A percentile compares a stretch with the other conserved stretches of the same genome.
phyloP scores from a whole-genome alignment of 371 early-diverging fungal genomes.

The Massospora cicadina region DNA sequence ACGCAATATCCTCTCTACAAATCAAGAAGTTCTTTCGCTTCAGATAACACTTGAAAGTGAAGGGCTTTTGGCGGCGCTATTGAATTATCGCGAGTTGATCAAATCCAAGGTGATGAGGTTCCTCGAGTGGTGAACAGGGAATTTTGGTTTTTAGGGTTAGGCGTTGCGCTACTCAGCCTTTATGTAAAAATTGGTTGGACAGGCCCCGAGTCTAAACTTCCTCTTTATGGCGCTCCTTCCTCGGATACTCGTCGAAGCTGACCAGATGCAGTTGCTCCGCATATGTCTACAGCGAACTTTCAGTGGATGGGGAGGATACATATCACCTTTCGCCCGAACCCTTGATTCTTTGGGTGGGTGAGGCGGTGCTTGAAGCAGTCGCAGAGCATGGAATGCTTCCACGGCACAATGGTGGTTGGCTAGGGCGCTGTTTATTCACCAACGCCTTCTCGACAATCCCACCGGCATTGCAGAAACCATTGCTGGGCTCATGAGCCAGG shows the following conservation, averaged over 20 bases:
- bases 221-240: background rate
- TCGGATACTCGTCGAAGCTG: background rate
- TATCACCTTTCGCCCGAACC: conserved; percentile 59
- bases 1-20: background rate
- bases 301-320: conserved; percentile 65
- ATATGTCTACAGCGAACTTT: conserved; percentile 24
- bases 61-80: background rate
- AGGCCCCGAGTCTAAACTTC: conserved; percentile 25
- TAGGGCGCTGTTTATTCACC: conserved; percentile 56
- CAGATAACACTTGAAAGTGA: background rate
- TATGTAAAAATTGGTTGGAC: conserved; percentile 54
- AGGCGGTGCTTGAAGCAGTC: conserved; percentile 19
- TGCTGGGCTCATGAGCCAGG: conserved; percentile 19
- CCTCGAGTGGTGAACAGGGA: background rate
- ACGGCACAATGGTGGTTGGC: conserved; percentile 54
- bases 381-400: conserved; percentile 6
- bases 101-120: background rate
- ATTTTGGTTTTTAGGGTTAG: conserved; percentile 14
- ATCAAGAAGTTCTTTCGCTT: background rate
- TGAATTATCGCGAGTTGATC: background rate
- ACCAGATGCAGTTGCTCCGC: conserved; percentile 7
- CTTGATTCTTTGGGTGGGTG: conserved; percentile 42
- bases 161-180: conserved; percentile 32
- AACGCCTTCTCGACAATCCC: conserved; percentile 70
- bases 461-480: conserved; percentile 36